phyloP scores from a whole-genome alignment of 1,284 basidiomycete species.

The Ceratobasidium sp. region DNA sequence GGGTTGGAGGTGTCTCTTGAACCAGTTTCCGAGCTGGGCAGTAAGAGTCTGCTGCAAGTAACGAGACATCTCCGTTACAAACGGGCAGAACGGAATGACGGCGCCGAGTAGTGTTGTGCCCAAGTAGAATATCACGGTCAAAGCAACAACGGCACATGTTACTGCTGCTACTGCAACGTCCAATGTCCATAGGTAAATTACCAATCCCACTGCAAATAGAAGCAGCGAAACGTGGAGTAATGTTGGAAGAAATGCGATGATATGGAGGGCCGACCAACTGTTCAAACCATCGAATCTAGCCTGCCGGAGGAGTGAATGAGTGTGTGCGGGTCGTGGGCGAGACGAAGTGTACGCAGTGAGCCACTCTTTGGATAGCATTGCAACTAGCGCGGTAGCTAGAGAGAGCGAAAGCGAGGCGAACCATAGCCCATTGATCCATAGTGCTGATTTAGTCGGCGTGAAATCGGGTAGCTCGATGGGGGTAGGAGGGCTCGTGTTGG shows the following conservation, averaged over 20 bases:
- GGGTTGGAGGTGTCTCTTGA: not conserved
- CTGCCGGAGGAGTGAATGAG: conserved; percentile 23
- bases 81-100: conserved; percentile 13
- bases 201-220: conserved; percentile 30
- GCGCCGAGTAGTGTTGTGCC: conserved; percentile 8
- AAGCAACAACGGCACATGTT: conserved; percentile 9
- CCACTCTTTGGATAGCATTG: conserved; percentile 38
- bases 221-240: conserved; percentile 33
- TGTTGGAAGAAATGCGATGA: conserved; percentile 33
- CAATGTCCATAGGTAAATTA: conserved; percentile 33
- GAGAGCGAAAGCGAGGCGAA: conserved; percentile 28
- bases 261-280: conserved; percentile 27
- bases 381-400: conserved; percentile 23
- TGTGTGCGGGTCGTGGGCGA: conserved; percentile 22
- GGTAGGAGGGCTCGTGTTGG: not conserved
- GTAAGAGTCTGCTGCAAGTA: conserved; percentile 10
- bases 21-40: not conserved
- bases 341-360: conserved; percentile 31
- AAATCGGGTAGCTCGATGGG: not conserved
- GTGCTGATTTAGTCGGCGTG: conserved; percentile 10
- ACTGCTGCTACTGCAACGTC: conserved; percentile 26
- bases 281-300: conserved; percentile 22
- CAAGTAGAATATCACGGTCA: conserved; percentile 27
- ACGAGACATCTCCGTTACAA: conserved; percentile 23
- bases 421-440: conserved; percentile 36